Base-by-base conservation (phyloP, 1,139 yeast species). In the Ogataea hybrid region DNA sequence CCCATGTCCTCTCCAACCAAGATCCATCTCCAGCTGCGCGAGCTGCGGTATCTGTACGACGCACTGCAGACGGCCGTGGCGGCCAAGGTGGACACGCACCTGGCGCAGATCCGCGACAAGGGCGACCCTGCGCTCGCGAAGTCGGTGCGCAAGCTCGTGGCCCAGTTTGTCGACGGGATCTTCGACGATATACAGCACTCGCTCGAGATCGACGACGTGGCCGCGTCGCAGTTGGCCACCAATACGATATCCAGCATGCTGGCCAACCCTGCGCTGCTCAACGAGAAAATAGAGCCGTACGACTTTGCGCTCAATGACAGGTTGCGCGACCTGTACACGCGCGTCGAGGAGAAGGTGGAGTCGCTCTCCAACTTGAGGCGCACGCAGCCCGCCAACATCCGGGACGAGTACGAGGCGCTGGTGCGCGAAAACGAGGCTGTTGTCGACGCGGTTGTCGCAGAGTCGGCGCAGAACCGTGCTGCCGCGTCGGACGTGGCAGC, bases 291-390 rank as follows among this genome's bases (percentile, higher is more conserved):
- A 12, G 88, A 80, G 54, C 84, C 86, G 0, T 81, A 81, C 59
- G 86, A 83, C 56, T 63, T 74, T 32, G 76, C 71, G 9, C 58
- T 81, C 44, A 80, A 81, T 55, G 75, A 74, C 43, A 59, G 68
- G 41, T 70, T 83, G 25, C 64, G 87, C 37, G 68, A 69, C 37
- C 56, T 76, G 29, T 71, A 81, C 47, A 70, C 70, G 39, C 69
- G 70, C 35, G 79, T 82, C 45, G 89, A 83, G 49, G 71, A 69
- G 35, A 77, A 76, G 48, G 76, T 84, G 0, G 70, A 75, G 2
- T 70, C 67, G 41, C 71, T 79, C 21, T 72, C 85, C 0, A 63
- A 65, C 28, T 59, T 79, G 42, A 63, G 88, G 37, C 65, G 77
- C 38, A 69, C 68, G n/a, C 64, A 75, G n/a, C 88, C 87, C 0